Percentiles rank a stretch among this genome's conserved stretches.
phyloP scores from a whole-genome alignment of 805 yeast species.

The Candida boleticola region DNA sequence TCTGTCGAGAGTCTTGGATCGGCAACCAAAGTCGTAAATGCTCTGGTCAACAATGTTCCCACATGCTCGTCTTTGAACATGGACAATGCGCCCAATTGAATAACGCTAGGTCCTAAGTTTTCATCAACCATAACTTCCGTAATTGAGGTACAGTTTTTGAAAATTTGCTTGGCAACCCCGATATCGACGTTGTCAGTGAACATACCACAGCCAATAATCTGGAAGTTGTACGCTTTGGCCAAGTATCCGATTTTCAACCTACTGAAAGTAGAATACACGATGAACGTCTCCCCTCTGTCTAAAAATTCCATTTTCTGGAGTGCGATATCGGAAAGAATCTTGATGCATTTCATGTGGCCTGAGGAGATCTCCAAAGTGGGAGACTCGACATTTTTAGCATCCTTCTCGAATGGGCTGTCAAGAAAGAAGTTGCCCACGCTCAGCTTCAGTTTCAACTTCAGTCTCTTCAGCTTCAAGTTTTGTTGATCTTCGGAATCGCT shows the following conservation, averaged over 20 bases:
- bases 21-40: constrained; percentile 54
- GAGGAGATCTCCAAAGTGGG: constrained; percentile 19
- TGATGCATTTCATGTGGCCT: constrained; percentile 24
- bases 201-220: constrained; percentile 59
- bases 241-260: constrained; percentile 50
- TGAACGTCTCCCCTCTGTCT: constrained; percentile 57
- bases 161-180: constrained; percentile 42
- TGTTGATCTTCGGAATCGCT: neutral
- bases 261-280: constrained; percentile 49
- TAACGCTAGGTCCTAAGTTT: constrained; percentile 47
- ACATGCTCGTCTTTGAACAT: constrained; percentile 39
- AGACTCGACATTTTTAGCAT: neutral
- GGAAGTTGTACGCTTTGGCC: constrained; percentile 55
- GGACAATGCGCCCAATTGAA: constrained; percentile 57
- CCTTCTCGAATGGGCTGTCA: neutral
- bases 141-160: constrained; percentile 51
- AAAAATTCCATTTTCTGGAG: constrained; percentile 42
- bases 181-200: constrained; percentile 44
- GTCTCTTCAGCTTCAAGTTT: neutral
- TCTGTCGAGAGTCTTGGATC: constrained; percentile 47
- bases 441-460: neutral
- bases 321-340: constrained; percentile 31
- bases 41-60: constrained; percentile 39
- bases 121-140: constrained; percentile 54
- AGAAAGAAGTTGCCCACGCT: neutral